Percentiles rank a stretch among this genome's conserved stretches.
Conservation (phyloP, 352 stramenopile genomes). For the Globisporangium acanthophoron region DNA sequence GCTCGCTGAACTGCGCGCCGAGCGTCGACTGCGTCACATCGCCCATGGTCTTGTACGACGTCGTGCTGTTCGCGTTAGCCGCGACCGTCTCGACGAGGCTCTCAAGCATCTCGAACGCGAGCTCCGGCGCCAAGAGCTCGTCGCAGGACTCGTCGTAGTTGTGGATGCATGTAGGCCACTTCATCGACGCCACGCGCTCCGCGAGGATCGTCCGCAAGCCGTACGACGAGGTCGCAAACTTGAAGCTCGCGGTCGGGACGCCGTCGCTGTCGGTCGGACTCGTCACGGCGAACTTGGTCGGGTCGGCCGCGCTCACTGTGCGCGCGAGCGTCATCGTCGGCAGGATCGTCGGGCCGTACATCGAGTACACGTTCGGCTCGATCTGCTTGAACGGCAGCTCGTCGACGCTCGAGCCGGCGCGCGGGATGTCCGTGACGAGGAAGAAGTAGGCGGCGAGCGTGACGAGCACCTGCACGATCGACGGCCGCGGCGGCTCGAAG, state of each 20-base stretch:
- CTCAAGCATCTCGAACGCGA: constrained; percentile 41
- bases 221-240: constrained; percentile 43
- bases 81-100: constrained; percentile 26
- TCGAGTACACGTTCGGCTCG: constrained; percentile 47
- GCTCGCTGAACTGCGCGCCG: constrained; percentile 3
- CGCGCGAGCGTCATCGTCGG: constrained; percentile 20
- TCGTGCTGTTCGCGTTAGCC: constrained; percentile 37
- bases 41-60: constrained; percentile 45
- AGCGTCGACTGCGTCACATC: constrained; percentile 29
- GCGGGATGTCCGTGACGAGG: constrained; percentile 36
- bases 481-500: constrained; percentile 14
- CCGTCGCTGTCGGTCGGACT: constrained; percentile 7
- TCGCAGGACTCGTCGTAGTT: constrained; percentile 29
- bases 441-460: constrained; percentile 39
- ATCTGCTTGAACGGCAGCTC: constrained; percentile 36
- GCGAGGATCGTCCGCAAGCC: constrained; percentile 33
- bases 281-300: constrained; percentile 10
- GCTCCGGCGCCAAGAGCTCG: constrained; percentile 14
- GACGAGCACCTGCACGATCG: constrained; percentile 26
- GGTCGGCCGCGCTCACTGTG: constrained; percentile 3
- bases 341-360: constrained; percentile 31
- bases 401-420: constrained; percentile 28
- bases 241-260: constrained; percentile 26
- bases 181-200: constrained; percentile 15
- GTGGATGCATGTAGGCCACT: constrained; percentile 19